Evolutionary conservation across 1,139 yeast species (phyloP).

Genomic region (Debaryomycetaceae sp.): DNA sequence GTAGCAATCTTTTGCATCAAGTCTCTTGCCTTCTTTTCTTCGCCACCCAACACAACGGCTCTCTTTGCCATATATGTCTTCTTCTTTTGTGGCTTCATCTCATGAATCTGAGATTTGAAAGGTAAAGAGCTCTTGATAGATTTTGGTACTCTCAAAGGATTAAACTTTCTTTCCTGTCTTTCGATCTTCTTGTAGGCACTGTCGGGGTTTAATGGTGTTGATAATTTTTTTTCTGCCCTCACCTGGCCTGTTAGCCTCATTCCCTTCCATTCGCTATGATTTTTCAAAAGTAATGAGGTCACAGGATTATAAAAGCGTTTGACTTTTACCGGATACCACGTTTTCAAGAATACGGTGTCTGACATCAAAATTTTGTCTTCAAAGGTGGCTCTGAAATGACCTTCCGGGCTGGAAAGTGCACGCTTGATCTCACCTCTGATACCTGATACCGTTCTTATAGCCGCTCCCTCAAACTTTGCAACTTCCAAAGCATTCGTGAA

Average conservation of each 20-base stretch:
- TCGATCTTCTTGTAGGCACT: conserved; percentile 77
- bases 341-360: conserved; percentile 84
- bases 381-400: conserved; percentile 97
- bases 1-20: conserved; percentile 86
- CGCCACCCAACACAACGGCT: conserved; percentile 90
- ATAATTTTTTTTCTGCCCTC: conserved; percentile 68
- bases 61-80: conserved; percentile 83
- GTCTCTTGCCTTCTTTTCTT: conserved; percentile 89
- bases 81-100: conserved; percentile 85
- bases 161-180: conserved; percentile 82
- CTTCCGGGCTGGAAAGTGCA: conserved; percentile 91
- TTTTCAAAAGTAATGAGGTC: conserved; percentile 71
- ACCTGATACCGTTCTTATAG: conserved; percentile 93
- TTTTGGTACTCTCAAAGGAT: conserved; percentile 82
- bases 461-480: conserved; percentile 97
- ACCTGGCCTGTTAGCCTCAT: conserved; percentile 94
- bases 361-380: conserved; percentile 92
- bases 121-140: conserved; percentile 76
- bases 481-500: conserved; percentile 89
- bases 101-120: conserved; percentile 83
- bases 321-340: conserved; percentile 95
- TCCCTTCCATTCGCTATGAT: conserved; percentile 90
- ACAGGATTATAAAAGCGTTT: conserved; percentile 95
- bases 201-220: conserved; percentile 65
- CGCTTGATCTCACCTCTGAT: conserved; percentile 96